These are phyloP conservation scores for Colletotrichum nymphaeae DNA, from an alignment of 2,329 filamentous ascomycete genomes.

Conservation along the genomic window DNA sequence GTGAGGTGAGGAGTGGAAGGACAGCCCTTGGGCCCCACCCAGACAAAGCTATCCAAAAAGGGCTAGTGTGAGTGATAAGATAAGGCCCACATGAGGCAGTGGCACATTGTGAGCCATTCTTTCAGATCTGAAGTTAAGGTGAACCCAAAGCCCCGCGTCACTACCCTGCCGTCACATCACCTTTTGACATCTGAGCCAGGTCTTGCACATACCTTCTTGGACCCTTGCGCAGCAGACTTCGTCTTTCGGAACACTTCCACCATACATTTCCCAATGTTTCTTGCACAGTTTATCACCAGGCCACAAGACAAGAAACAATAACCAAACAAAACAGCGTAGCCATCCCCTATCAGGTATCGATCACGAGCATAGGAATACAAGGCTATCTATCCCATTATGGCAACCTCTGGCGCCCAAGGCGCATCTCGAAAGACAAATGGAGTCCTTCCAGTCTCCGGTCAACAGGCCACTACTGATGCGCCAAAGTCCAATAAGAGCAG, in stretches of 20 bases:
- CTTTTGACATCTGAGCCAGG: background rate
- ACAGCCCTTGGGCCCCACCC: background rate
- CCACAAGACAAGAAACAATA: conserved; percentile 2
- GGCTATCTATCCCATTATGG: conserved; percentile 16
- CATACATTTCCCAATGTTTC: background rate
- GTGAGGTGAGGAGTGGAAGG: background rate
- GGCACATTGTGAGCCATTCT: conserved; percentile 30
- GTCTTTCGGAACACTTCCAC: background rate
- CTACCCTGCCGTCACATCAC: conserved; percentile 17
- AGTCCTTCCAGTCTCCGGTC: conserved; percentile 60
- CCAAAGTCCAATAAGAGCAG: conserved; percentile 59
- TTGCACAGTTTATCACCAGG: background rate
- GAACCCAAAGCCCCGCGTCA: conserved; percentile 26
- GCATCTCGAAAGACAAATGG: conserved; percentile 59
- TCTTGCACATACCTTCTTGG: conserved; percentile 9
- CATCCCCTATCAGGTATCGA: background rate
- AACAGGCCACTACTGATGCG: conserved; percentile 54
- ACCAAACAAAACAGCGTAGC: conserved; percentile 18
- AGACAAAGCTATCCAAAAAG: conserved; percentile 22
- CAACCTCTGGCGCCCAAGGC: conserved; percentile 24
- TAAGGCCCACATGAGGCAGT: conserved; percentile 15
- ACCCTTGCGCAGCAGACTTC: background rate
- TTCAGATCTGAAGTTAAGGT: conserved; percentile 27
- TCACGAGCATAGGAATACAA: background rate
- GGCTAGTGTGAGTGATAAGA: conserved; percentile 4